Evolutionary conservation across 2,329 filamentous ascomycete species (phyloP).

Genomic region (Clathrospora elynae): DNA sequence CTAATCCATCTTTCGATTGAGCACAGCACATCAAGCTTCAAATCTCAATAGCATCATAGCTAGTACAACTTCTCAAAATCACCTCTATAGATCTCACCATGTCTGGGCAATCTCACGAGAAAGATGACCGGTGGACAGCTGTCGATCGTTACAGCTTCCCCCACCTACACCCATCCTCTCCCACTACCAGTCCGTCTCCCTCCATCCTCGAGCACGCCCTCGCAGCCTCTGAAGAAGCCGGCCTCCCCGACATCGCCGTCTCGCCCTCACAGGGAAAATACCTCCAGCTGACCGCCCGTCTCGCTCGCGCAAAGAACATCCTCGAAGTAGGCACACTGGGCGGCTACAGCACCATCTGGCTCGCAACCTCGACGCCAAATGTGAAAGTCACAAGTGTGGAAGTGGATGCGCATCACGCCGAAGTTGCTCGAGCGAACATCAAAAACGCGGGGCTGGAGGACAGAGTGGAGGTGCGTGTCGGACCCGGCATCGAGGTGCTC

Average conservation of each 20-base stretch:
- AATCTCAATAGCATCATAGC: no score
- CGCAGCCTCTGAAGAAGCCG: slow-evolving; percentile 23
- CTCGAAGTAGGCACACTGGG: slow-evolving; percentile 63
- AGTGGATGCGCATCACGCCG: slow-evolving; percentile 52
- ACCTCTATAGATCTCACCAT: neutral
- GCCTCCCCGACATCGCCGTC: slow-evolving; percentile 45
- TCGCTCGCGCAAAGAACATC: slow-evolving; percentile 34
- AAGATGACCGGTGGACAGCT: slow-evolving; percentile 47
- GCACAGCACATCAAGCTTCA: slow-evolving; percentile 1
- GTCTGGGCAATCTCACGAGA: slow-evolving; percentile 28
- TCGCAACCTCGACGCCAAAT: slow-evolving; percentile 50
- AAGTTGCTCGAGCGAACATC: slow-evolving; percentile 56
- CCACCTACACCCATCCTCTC: slow-evolving; percentile 41
- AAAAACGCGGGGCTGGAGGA: slow-evolving; percentile 48
- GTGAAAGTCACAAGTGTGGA: slow-evolving; percentile 59
- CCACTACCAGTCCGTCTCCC: slow-evolving; percentile 31
- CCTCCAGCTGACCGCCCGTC: slow-evolving; percentile 41
- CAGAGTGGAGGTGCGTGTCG: slow-evolving; percentile 53
- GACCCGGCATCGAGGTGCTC: slow-evolving; percentile 53
- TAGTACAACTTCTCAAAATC: no score
- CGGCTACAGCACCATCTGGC: slow-evolving; percentile 60
- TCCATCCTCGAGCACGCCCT: slow-evolving; percentile 34
- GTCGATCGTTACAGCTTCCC: slow-evolving; percentile 47
- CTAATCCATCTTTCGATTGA: neutral
- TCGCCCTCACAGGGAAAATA: slow-evolving; percentile 43